Conservation (phyloP, 495 filamentous ascomycete genomes). For the Annulohypoxylon nitens region DNA sequence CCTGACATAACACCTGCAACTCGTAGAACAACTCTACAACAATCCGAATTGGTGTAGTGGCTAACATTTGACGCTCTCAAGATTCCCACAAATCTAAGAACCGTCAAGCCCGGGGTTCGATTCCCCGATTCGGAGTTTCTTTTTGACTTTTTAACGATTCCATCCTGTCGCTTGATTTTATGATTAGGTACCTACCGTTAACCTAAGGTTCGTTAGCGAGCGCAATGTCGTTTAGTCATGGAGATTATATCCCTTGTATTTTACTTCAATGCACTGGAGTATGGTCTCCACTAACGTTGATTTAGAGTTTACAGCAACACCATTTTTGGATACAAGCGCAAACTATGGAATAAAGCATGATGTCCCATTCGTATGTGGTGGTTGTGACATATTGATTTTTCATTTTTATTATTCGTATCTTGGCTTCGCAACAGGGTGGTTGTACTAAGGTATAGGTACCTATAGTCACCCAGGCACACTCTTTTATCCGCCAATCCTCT, state of each 20-base stretch:
- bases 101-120: slow-evolving; percentile 57
- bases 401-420: not conserved
- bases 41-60: slow-evolving; percentile 56
- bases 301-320: too few relatives aligned
- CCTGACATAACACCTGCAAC: too few relatives aligned
- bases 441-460: not conserved
- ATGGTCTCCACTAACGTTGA: too few relatives aligned
- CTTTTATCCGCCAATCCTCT: not conserved
- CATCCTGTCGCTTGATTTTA: too few relatives aligned
- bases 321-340: too few relatives aligned
- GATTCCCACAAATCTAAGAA: not conserved
- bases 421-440: not conserved
- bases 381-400: not conserved
- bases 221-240: too few relatives aligned
- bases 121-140: slow-evolving; percentile 55
- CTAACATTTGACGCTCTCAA: slow-evolving; percentile 56
- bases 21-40: too few relatives aligned
- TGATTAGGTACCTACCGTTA: too few relatives aligned
- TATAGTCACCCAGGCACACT: not conserved
- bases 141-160: slow-evolving; percentile 26
- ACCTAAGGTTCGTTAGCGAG: too few relatives aligned
- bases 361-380: not conserved
- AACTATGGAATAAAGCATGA: too few relatives aligned
- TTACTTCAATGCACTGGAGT: too few relatives aligned
- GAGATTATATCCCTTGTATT: too few relatives aligned